Percentiles rank a stretch among this genome's conserved stretches.
phyloP scores from a whole-genome alignment of 352 stramenopile species.

The Pythium phragmitis region DNA sequence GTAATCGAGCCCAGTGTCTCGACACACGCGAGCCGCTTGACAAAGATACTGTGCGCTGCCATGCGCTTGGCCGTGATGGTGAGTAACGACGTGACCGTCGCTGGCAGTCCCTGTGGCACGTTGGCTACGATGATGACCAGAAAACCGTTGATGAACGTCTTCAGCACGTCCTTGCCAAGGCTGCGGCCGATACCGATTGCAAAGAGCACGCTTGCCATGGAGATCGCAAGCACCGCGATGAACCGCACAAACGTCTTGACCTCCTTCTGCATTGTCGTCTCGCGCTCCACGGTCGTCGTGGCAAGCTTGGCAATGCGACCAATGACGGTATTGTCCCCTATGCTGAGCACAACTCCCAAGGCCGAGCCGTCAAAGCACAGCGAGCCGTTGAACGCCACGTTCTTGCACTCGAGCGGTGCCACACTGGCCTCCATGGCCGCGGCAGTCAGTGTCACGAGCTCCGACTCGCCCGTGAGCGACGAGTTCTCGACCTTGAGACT shows the following conservation, averaged over 20 bases:
- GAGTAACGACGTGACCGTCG: constrained; percentile 87
- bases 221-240: constrained; percentile 36
- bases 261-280: constrained; percentile 50
- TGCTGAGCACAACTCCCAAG: constrained; percentile 40
- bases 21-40: constrained; percentile 87
- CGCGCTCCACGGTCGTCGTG: constrained; percentile 28
- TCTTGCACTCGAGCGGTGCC: constrained; percentile 44
- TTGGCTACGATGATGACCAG: constrained; percentile 56
- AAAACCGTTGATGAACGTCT: constrained; percentile 49
- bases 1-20: constrained; percentile 88
- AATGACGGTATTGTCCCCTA: constrained; percentile 53
- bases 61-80: constrained; percentile 85
- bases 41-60: constrained; percentile 82
- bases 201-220: constrained; percentile 36
- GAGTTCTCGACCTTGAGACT: constrained; percentile 67
- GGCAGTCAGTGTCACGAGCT: constrained; percentile 29
- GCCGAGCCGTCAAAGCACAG: constrained; percentile 48
- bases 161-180: constrained; percentile 34
- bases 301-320: constrained; percentile 47
- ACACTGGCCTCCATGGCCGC: constrained; percentile 4
- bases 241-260: constrained; percentile 48
- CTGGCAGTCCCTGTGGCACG: constrained; percentile 89
- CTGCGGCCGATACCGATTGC: constrained; percentile 35
- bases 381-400: constrained; percentile 48
- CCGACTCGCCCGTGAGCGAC: constrained; percentile 59